Base-by-base conservation (phyloP, 2,329 filamentous ascomycete species). In the Microsporum audouinii region DNA sequence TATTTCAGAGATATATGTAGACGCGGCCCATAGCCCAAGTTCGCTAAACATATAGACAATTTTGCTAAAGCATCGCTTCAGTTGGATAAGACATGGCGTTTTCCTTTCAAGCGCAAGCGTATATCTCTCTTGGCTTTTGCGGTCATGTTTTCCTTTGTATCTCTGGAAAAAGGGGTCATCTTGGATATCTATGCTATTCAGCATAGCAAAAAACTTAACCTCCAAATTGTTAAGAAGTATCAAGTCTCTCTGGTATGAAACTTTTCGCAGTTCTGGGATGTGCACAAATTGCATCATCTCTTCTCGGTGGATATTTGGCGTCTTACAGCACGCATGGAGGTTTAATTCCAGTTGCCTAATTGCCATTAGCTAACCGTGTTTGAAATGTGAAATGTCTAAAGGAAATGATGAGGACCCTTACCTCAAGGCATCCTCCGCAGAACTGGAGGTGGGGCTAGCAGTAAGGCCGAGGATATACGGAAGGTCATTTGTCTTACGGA, bases 381-480 rank as follows among this genome's bases (percentile, higher is more conserved):
- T 6, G 27, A 6, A 47, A 4, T 6, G 43, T 23, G 17, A 23
- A 23, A 29, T 43, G 57, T 53, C 12, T 56, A 43, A 29, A n/a
- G 5, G 17, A 17, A 23, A 41, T 58, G 17, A 23, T 6, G 6
- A 31, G 45, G 17, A 17, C 1, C 62, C 70, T 61, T 67, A 81
- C 71, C 81, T 75, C 12, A 92, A 76, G 39, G 80, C 80, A 1
- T 76, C 73, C 0, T 79, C 70, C 14, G 80, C 80, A 0, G 81
- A 83, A 60, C 78, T 82, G 65, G 87, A 84, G 2, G 89, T 81
- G 0, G 90, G 90, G 63, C 88, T 95, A 0, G 91, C 91, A 5
- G 87, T 91, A 29, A 96, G 77, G 0, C 90, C 91, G 3, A 96
- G 76, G 33, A 96, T 86, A 23, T 79, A 77, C 0, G 91, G 91